These are phyloP conservation scores for Sporopachydermia cereana DNA, from an alignment of 1,139 yeast species.

Conservation along the genomic window DNA sequence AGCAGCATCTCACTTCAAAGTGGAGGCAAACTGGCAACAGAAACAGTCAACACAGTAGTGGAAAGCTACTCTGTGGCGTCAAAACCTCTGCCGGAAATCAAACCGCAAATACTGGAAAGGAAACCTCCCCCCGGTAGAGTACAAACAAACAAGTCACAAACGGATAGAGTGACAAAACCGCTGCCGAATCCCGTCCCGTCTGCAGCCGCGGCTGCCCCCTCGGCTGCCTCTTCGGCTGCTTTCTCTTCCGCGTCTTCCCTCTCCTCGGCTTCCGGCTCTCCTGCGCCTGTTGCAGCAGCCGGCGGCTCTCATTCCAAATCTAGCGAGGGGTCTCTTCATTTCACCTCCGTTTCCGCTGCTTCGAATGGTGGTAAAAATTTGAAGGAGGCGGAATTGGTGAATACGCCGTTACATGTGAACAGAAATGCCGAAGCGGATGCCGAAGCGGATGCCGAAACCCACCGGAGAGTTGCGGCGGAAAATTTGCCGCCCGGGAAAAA, in stretches of 20 bases:
- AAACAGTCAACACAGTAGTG: neutral
- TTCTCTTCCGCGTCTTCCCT: constrained; percentile 30
- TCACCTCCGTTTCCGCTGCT: neutral
- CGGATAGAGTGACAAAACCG: no score
- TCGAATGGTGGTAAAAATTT: no score
- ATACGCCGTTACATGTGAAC: neutral
- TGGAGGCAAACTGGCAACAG: neutral
- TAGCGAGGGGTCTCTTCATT: no score
- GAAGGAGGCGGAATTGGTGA: no score
- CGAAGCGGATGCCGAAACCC: no score
- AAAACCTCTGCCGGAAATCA: neutral
- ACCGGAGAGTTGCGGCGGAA: no score
- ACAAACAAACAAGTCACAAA: no score
- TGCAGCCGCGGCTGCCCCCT: neutral
- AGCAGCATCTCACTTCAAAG: neutral
- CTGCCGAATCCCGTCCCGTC: neutral
- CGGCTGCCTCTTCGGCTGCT: neutral
- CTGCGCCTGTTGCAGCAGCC: constrained; percentile 63
- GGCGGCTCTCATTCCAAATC: no score
- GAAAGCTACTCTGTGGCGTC: neutral
- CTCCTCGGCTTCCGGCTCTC: constrained; percentile 66
- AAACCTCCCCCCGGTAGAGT: neutral
- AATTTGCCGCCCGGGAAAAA: no score
- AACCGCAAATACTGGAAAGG: neutral
- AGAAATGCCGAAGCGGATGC: neutral